Evolutionary conservation across 2,329 filamentous ascomycete species (phyloP), one percentile per base, ranked within the genome.

Genomic region (Penicillium sp.): DNA sequence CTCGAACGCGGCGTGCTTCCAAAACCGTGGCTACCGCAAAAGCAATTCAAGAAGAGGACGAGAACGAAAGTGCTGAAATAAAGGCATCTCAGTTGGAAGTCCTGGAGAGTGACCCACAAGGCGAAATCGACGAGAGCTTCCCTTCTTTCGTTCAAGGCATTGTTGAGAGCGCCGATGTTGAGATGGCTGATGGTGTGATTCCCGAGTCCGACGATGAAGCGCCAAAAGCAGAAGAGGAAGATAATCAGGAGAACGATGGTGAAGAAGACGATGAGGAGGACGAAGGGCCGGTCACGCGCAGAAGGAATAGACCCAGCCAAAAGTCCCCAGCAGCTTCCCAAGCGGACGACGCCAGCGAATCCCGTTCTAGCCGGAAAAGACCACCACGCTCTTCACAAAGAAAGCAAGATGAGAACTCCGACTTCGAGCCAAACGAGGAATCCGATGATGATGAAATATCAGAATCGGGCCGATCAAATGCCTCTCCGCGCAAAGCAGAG

Each of bases 351-450:
- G 62, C 66, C 48, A 59, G 68, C 28, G 69, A 64, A 58, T 70
- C 71, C 58, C 74, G 72, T 43, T 74, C 72, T 47, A 68, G 69
- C 56, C 71, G 69, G 48, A 76, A 74, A 58, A 74, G 69, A 61
- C 70, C 68, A 38, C 68, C 66, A 56, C 72, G 66, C 65, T 76
- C 63, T 64, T 75, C 72, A 30, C 75, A 78, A 51, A 74, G 74
- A 38, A 79, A 81, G 68, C 59, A 71, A 51, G 79, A 84, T 49
- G 82, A 84, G 52, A 84, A 81, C 63, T 86, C 83, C 62, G 84
- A 87, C 63, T 87, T 86, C 61, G 83, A 86, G 63, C 83, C 84
- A 5, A 79, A 78, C 33, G 77, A 84, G 49, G 82, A 81, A 14
- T 70, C 66, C 23, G 80, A 79, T 21, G 82, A 81, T 23, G 81